These are phyloP conservation scores for Aureobasidium sp. DNA, from an alignment of 2,329 filamentous ascomycete species.

Conservation along the genomic window DNA sequence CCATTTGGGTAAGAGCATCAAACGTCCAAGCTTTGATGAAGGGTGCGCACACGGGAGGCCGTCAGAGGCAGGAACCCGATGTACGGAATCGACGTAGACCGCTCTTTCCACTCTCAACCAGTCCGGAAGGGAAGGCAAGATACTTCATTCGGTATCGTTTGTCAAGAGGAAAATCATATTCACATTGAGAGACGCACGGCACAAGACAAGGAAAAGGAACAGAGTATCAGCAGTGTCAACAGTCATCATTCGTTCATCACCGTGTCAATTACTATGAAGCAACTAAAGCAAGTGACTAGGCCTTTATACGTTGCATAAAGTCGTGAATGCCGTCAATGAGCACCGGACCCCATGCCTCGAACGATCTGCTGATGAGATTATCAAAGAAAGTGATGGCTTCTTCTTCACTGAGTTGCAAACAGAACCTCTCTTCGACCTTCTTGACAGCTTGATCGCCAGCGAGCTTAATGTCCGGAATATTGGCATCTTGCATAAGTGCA, in stretches of 20 bases:
- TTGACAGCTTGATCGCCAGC: slow-evolving; percentile 73
- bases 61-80: neutral
- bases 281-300: neutral
- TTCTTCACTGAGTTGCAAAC: slow-evolving; percentile 83
- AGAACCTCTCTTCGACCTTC: slow-evolving; percentile 92
- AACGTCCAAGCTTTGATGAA: neutral
- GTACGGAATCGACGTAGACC: neutral
- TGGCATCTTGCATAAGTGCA: slow-evolving; percentile 93
- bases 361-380: slow-evolving; percentile 80
- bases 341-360: slow-evolving; percentile 83
- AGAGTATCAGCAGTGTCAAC: neutral
- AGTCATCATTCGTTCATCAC: neutral
- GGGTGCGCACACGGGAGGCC: neutral
- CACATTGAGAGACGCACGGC: neutral
- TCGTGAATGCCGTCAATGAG: slow-evolving; percentile 90
- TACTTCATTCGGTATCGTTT: neutral
- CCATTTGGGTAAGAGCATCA: neutral
- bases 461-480: slow-evolving; percentile 88
- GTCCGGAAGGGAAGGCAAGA: neutral
- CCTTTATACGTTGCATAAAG: slow-evolving; percentile 9
- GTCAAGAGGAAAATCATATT: neutral
- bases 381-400: slow-evolving; percentile 86
- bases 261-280: neutral
- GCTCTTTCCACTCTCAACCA: neutral
- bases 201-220: neutral